Evolutionary conservation across 116 monocot genomes (phyloP).

Genomic region (Dioscorea cayenensis): DNA sequence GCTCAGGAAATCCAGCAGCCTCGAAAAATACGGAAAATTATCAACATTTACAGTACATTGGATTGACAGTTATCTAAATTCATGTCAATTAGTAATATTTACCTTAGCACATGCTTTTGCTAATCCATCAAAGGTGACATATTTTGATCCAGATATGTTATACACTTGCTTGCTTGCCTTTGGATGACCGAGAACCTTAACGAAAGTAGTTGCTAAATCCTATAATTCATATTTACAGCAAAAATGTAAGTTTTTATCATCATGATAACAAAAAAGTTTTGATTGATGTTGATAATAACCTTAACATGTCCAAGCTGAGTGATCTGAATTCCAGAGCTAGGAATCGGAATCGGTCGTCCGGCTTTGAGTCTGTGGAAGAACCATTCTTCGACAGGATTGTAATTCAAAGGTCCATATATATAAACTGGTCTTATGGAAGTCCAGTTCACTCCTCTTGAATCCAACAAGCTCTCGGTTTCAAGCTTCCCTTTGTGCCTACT

Average conservation of each 20-base stretch:
- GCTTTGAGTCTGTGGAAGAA: conserved; percentile 96
- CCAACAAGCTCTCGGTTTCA: conserved; percentile 87
- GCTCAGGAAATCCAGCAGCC: conserved; percentile 97
- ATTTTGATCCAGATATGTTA: conserved; percentile 93
- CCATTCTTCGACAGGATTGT: conserved; percentile 99
- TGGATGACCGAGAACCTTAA: conserved; percentile 67
- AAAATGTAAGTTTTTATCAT: too few species aligned
- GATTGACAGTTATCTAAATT: too few species aligned
- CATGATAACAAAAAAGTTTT: too few species aligned
- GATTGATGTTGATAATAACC: conserved; percentile 23
- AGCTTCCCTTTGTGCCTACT: conserved; percentile 99
- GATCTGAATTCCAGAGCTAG: conserved; percentile 72
- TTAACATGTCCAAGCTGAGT: conserved; percentile 99
- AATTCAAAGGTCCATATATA: conserved; percentile 95
- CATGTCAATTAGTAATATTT: not conserved
- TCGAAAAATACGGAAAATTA: conserved; percentile 11
- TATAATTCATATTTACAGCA: not conserved
- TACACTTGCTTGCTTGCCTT: conserved; percentile 89
- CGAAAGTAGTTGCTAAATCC: conserved; percentile 81
- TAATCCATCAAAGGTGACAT: conserved; percentile 94
- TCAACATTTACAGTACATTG: not conserved
- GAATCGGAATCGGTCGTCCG: conserved; percentile 91
- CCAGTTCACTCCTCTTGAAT: conserved; percentile 77
- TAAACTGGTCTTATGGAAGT: conserved; percentile 96
- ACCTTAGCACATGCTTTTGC: conserved; percentile 98